Conservation (phyloP, 1,139 yeast genomes). For the Pichia sp. region DNA sequence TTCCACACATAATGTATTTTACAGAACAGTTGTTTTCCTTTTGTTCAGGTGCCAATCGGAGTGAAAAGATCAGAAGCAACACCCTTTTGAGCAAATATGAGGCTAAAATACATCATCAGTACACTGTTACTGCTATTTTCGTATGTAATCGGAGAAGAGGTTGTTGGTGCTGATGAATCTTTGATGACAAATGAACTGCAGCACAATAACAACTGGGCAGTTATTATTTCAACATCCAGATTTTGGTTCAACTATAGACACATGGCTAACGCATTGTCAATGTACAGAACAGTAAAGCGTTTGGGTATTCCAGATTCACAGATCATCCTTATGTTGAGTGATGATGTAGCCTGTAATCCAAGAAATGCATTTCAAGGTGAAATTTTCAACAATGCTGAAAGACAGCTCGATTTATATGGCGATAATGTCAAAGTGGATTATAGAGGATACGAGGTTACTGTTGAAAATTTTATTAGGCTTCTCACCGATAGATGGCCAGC, state of each 20-base stretch:
- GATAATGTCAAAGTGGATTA: conserved; percentile 94
- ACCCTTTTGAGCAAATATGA: too few relatives aligned
- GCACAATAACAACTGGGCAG: conserved; percentile 91
- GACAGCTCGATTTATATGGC: conserved; percentile 91
- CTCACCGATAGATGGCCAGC: conserved; percentile 94
- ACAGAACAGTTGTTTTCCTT: too few relatives aligned
- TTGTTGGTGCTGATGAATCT: too few relatives aligned
- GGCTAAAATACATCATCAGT: too few relatives aligned
- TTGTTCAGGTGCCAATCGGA: too few relatives aligned
- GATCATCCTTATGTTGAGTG: conserved; percentile 90
- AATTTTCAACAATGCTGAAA: conserved; percentile 88
- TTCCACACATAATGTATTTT: too few relatives aligned
- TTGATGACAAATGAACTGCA: background rate
- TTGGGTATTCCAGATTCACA: conserved; percentile 97
- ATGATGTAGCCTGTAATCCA: conserved; percentile 95
- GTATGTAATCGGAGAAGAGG: too few relatives aligned
- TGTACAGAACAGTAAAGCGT: conserved; percentile 92
- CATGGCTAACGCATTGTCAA: conserved; percentile 91
- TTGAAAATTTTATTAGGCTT: conserved; percentile 83
- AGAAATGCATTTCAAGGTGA: conserved; percentile 95
- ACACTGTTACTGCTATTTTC: too few relatives aligned
- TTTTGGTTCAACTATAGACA: conserved; percentile 98
- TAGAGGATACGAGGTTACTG: conserved; percentile 96
- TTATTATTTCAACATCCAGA: conserved; percentile 86
- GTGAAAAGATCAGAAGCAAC: too few relatives aligned